Percentiles rank a stretch among this genome's conserved stretches.
These are phyloP conservation scores for Neurospora tetraspora DNA, from an alignment of 495 filamentous ascomycete species.

Conservation along the genomic window DNA sequence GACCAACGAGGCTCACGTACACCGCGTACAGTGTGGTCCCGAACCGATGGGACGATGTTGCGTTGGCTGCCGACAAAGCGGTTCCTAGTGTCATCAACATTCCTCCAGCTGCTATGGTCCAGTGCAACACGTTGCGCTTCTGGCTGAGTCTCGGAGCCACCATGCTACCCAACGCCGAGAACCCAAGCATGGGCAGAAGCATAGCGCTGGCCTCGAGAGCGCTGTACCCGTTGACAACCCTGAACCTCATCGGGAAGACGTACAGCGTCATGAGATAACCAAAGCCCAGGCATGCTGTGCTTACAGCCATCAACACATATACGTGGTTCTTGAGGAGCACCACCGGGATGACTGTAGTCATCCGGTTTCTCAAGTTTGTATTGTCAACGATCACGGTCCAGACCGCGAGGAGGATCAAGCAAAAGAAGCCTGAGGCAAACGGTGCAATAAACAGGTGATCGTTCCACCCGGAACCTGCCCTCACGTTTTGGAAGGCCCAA, in stretches of 20 bases:
- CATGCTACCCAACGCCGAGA: slow-evolving; percentile 35
- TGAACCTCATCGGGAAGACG: slow-evolving; percentile 48
- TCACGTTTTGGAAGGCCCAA: slow-evolving; percentile 49
- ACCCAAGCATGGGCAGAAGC: slow-evolving; percentile 47
- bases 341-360: slow-evolving; percentile 18
- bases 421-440: slow-evolving; percentile 29
- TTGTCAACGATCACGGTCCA: slow-evolving; percentile 24
- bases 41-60: neutral
- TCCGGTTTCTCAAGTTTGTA: slow-evolving; percentile 12
- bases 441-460: slow-evolving; percentile 34
- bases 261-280: slow-evolving; percentile 46
- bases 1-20: slow-evolving; percentile 15
- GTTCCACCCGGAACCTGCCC: slow-evolving; percentile 28
- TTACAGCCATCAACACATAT: slow-evolving; percentile 25
- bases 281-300: slow-evolving; percentile 43
- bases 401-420: slow-evolving; percentile 30
- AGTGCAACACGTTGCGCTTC: slow-evolving; percentile 22
- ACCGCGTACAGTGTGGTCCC: neutral
- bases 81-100: slow-evolving; percentile 30
- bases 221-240: slow-evolving; percentile 43
- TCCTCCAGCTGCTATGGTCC: slow-evolving; percentile 25
- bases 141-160: slow-evolving; percentile 29
- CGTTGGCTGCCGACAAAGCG: slow-evolving; percentile 5
- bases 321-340: slow-evolving; percentile 19
- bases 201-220: slow-evolving; percentile 44